Evolutionary conservation across 108 stramenopile genomes (phyloP), one percentile per base, ranked within the genome.

Genomic region (Skeletonema tropicum): DNA sequence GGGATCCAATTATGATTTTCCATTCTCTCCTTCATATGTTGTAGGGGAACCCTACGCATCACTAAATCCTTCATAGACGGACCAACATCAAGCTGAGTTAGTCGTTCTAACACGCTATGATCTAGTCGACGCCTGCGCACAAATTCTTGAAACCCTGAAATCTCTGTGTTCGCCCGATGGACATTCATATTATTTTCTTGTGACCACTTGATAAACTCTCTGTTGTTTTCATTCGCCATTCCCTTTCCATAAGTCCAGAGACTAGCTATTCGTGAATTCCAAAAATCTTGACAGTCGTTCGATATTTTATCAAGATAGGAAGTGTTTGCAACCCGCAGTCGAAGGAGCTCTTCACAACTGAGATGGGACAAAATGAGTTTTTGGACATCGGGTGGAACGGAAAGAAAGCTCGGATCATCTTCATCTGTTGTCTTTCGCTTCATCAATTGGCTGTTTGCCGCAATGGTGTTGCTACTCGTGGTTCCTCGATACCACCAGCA

Each of bases 161-260:
- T n/a, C 52, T 26, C 64, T n/a, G 21, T 52, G 9, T 49, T 46
- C 13, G 49, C 49, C n/a, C 31, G 45, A 64, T 74, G 68, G 32
- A 61, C 60, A 10, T 26, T 67, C 61, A 71, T 70, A 17, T 62
- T 61, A 2, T 71, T 71, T 15, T n/a, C 29, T 19, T 39, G 32
- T 21, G 79, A 80, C 79, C 79, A 80, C 6, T 25, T 14, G 0
- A 49, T 73, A 13, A 66, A 68, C n/a, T 52, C 68, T 23, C n/a
- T n/a, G n/a, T 48, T 45, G 39, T 68, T 49, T 29, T 23, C 5
- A 52, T 52, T 66, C 8, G 19, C 10, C 13, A 26, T n/a, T 13
- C 65, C 21, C 48, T 82, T 82, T 36, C 81, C 81, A 73, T 78
- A 60, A 32, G 23, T 29, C 81, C 81, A 82, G 19, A 57, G 70